A percentile compares a stretch with the other conserved stretches of the same genome.
phyloP scores from a whole-genome alignment of 2,329 filamentous ascomycete species.

The Apiospora arundinis region DNA sequence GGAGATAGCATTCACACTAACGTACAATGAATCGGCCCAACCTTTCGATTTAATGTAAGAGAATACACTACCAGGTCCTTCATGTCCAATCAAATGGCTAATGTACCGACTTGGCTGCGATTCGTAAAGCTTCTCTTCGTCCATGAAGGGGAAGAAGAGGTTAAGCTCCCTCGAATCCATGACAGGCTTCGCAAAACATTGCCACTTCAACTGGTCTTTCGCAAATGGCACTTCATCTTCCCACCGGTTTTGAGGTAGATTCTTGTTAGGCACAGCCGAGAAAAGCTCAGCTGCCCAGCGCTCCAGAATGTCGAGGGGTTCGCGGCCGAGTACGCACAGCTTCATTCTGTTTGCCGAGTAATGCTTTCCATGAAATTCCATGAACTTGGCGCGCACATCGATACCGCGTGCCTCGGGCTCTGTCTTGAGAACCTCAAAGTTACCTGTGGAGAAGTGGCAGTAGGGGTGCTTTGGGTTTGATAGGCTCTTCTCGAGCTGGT shows the following conservation, averaged over 20 bases:
- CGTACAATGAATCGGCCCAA: slow-evolving; percentile 84
- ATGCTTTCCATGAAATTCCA: slow-evolving; percentile 86
- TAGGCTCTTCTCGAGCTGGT: slow-evolving; percentile 87
- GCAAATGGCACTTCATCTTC: slow-evolving; percentile 56
- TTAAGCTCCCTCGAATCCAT: slow-evolving; percentile 85
- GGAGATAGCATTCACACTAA: slow-evolving; percentile 77
- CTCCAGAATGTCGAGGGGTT: slow-evolving; percentile 82
- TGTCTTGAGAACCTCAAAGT: slow-evolving; percentile 84
- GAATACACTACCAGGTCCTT: slow-evolving; percentile 91
- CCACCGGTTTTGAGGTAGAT: slow-evolving; percentile 74
- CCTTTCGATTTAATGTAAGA: slow-evolving; percentile 85
- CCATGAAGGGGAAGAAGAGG: slow-evolving; percentile 82
- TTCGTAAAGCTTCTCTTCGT: slow-evolving; percentile 81
- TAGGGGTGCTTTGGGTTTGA: slow-evolving; percentile 88
- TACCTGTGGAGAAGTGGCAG: slow-evolving; percentile 91
- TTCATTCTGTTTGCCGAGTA: slow-evolving; percentile 97
- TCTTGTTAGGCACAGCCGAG: slow-evolving; percentile 80
- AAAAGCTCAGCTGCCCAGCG: slow-evolving; percentile 86
- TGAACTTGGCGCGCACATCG: slow-evolving; percentile 88
- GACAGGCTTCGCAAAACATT: slow-evolving; percentile 88
- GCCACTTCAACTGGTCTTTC: slow-evolving; percentile 61
- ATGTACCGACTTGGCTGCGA: slow-evolving; percentile 86
- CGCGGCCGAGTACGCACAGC: slow-evolving; percentile 82
- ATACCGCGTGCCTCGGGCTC: slow-evolving; percentile 79
- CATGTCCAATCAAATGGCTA: slow-evolving; percentile 88